Evolutionary conservation across 2,329 filamentous ascomycete genomes (phyloP), one percentile per base, ranked within the genome.

Genomic region (Daldinia sp.): DNA sequence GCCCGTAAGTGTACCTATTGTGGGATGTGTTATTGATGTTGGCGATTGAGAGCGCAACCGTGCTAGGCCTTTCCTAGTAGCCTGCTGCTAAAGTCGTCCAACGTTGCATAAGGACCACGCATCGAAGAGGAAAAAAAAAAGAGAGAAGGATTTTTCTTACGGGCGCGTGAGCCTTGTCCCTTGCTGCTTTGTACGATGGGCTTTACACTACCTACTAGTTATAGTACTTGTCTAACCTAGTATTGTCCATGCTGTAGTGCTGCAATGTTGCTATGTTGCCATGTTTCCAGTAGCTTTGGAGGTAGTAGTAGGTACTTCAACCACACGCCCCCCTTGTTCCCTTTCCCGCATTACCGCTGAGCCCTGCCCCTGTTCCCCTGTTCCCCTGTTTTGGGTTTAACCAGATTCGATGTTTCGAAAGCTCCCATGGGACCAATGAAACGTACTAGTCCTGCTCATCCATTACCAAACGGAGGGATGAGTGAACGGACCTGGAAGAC

Each of bases 321-420:
- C 49, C 48, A n/a, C 52, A 41, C 27, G 25, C 25, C 27, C 45
- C 49, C 61, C 59, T 50, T 64, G 39, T 23, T 65, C 68, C 68
- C 67, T 70, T 63, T 67, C 65, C 59, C 66, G 68, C 68, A 70
- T 71, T 72, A 61, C 71, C 71, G 70, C 68, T 68, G 59, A 62
- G 66, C 35, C 50, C 50, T 53, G 50, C 34, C 59, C 53, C 58
- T 64, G 53, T 25, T 15, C 56, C 61, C 63, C 58, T 62, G 68
- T 10, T n/a, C 23, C 54, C 62, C 64, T 59, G 62, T 67, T 59
- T 60, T 61, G 35, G 61, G 61, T 61, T 64, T 61, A 66, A 70
- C 68, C 64, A 68, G 59, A 71, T 69, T 70, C 53, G 64, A 68
- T 59, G 47, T 54, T 47, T 66, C 54, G 58, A 61, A 52, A 58